Conservation (phyloP, 345 rosid species). For the Cardamine resedifolia region DNA sequence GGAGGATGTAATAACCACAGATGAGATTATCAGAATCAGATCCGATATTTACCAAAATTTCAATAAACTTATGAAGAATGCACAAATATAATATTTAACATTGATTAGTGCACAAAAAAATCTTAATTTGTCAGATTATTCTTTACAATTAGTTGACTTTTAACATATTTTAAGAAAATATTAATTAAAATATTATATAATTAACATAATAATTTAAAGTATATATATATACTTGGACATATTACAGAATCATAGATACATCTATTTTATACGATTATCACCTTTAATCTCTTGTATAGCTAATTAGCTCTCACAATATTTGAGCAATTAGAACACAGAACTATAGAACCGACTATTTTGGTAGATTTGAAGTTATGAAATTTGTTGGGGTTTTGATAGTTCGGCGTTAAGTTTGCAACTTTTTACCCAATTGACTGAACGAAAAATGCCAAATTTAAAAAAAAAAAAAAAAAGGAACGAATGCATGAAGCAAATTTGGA, state of each 20-base stretch:
- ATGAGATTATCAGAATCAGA: not conserved
- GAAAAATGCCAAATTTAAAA: slow-evolving; percentile 17
- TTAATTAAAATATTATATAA: not conserved
- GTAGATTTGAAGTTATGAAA: not conserved
- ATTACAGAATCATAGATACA: not conserved
- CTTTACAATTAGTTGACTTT: not conserved
- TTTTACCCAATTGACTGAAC: slow-evolving; percentile 11
- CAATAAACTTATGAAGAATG: not conserved
- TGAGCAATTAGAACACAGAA: too few relatives aligned
- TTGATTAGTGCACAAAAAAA: not conserved
- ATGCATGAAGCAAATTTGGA: slow-evolving; percentile 9
- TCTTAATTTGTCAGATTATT: not conserved
- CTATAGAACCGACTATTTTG: not conserved
- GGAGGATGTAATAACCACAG: not conserved
- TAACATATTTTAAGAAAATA: not conserved
- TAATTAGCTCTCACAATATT: too few relatives aligned
- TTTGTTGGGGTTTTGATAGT: slow-evolving; percentile 8
- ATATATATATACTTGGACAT: not conserved
- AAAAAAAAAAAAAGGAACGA: not conserved
- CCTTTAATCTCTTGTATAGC: not conserved
- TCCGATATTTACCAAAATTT: not conserved
- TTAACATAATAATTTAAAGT: not conserved
- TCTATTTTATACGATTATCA: not conserved
- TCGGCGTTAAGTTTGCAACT: slow-evolving; percentile 25
- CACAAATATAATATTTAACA: not conserved